Percentiles rank a stretch among this genome's conserved stretches.
Conservation (phyloP, 345 rosid species). For the Linum usitatissimum region DNA sequence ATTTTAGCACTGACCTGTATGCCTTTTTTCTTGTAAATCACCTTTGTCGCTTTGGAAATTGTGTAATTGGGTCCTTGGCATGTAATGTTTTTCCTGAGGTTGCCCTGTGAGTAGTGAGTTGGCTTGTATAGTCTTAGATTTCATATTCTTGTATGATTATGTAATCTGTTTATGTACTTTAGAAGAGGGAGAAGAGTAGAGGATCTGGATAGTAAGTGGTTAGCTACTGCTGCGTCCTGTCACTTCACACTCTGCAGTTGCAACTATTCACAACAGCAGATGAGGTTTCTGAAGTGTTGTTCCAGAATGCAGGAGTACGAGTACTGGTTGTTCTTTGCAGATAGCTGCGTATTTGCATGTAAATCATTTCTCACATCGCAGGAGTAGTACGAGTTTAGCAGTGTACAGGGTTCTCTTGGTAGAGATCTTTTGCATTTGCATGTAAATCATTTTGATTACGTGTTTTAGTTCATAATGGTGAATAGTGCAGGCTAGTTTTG, state of each 20-base stretch:
- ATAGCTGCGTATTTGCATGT: not conserved
- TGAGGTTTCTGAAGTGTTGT: not conserved
- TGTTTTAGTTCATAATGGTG: not conserved
- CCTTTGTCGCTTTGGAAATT: not conserved
- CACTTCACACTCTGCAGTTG: not conserved
- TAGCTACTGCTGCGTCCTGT: not conserved
- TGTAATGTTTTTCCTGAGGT: not conserved
- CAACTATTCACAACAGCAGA: not conserved
- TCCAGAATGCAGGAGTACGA: too few species aligned
- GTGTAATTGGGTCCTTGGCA: not conserved
- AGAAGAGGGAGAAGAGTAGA: not conserved
- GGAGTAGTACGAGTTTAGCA: too few species aligned
- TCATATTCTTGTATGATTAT: not conserved
- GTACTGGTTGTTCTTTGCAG: too few species aligned
- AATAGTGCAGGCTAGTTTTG: not conserved
- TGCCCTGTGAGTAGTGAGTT: not conserved
- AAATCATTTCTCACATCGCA: too few species aligned
- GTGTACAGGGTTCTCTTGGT: too few species aligned
- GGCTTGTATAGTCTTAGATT: not conserved
- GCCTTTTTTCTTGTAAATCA: not conserved
- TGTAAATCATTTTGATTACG: not conserved
- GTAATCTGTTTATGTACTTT: not conserved
- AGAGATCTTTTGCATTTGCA: not conserved
- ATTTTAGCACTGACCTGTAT: not conserved
- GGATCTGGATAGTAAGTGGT: not conserved